These are phyloP conservation scores for Dendrobium nobile DNA, from an alignment of 106 monocot genomes.

Conservation along the genomic window DNA sequence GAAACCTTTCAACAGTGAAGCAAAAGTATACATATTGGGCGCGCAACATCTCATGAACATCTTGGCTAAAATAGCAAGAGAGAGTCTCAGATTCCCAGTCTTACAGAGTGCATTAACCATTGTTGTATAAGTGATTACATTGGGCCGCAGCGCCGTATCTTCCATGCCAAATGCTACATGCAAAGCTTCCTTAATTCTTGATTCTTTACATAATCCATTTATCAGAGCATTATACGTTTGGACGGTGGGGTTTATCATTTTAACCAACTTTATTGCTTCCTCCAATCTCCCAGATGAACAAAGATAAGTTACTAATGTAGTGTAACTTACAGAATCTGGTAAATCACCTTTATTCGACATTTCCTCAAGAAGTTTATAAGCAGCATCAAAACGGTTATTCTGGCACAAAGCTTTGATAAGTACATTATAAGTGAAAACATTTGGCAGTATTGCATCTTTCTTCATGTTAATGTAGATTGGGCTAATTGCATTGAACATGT, in stretches of 20 bases:
- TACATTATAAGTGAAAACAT: conserved; percentile 78
- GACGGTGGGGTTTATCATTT: conserved; percentile 13
- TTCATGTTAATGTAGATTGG: conserved; percentile 72
- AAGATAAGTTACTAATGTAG: conserved; percentile 56
- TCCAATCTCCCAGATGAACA: conserved; percentile 34
- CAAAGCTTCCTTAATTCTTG: conserved; percentile 39
- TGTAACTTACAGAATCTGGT: conserved; percentile 73
- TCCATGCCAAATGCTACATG: conserved; percentile 48
- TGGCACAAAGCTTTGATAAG: conserved; percentile 76
- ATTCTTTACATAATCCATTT: conserved; percentile 41
- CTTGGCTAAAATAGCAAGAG: conserved; percentile 46
- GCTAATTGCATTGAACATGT: conserved; percentile 42
- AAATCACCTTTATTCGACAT: conserved; percentile 55
- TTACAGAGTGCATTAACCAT: conserved; percentile 59
- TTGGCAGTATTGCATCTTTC: conserved; percentile 60
- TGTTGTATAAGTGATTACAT: conserved; percentile 74
- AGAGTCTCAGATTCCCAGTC: conserved; percentile 29
- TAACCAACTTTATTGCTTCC: conserved; percentile 51
- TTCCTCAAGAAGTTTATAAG: conserved; percentile 56
- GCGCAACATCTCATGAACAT: conserved; percentile 56
- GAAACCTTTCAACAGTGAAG: conserved; percentile 55
- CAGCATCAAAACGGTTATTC: conserved; percentile 56
- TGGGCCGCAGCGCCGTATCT: conserved; percentile 40
- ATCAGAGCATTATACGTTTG: conserved; percentile 71
- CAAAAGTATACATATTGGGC: conserved; percentile 60